phyloP scores from a whole-genome alignment of 2,329 filamentous ascomycete species.

The Aspergillus texensis region DNA sequence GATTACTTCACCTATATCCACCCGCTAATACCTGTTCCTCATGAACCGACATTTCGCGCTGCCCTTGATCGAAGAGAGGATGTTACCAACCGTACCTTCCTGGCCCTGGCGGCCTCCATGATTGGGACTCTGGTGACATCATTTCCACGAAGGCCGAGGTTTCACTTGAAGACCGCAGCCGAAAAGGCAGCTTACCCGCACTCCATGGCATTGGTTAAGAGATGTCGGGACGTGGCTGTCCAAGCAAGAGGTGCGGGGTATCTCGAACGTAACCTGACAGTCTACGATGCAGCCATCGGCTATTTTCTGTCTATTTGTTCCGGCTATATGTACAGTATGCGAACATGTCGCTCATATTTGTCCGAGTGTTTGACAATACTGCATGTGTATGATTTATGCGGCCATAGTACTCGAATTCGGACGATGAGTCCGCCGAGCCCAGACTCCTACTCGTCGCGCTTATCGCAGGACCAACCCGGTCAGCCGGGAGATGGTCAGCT shows the following conservation, averaged over 20 bases:
- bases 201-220: slow-evolving; percentile 45
- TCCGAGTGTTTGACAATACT: slow-evolving; percentile 47
- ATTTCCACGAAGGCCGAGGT: slow-evolving; percentile 47
- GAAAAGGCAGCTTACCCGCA: slow-evolving; percentile 44
- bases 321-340: slow-evolving; percentile 44
- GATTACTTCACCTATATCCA: slow-evolving; percentile 54
- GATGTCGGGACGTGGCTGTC: slow-evolving; percentile 47
- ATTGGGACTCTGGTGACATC: slow-evolving; percentile 48
- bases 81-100: slow-evolving; percentile 43
- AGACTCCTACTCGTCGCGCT: slow-evolving; percentile 24
- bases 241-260: slow-evolving; percentile 49
- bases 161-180: slow-evolving; percentile 42
- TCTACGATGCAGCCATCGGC: slow-evolving; percentile 50
- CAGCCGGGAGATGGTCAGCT: slow-evolving; percentile 21
- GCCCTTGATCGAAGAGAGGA: slow-evolving; percentile 48
- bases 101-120: slow-evolving; percentile 50
- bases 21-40: slow-evolving; percentile 49
- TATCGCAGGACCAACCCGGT: slow-evolving; percentile 25
- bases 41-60: slow-evolving; percentile 50
- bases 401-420: slow-evolving; percentile 20
- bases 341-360: slow-evolving; percentile 45
- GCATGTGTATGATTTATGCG: slow-evolving; percentile 43
- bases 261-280: slow-evolving; percentile 44
- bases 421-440: slow-evolving; percentile 27
- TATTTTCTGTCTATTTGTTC: slow-evolving; percentile 47